These are phyloP conservation scores for Leavenworthia alabamica DNA, from an alignment of 345 rosid genomes.

Conservation along the genomic window DNA sequence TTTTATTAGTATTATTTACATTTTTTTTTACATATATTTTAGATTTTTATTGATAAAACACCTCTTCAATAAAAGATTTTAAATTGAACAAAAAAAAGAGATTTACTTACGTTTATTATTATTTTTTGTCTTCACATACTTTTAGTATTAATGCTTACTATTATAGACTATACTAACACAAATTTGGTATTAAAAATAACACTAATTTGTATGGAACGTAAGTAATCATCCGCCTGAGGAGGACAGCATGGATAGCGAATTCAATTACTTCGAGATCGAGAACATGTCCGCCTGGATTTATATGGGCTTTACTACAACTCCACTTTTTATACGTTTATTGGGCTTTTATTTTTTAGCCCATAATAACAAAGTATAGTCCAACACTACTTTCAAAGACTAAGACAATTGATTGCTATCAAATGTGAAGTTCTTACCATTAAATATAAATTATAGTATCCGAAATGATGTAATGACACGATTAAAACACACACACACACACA, in stretches of 20 bases:
- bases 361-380: not conserved
- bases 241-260: not conserved
- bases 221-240: not conserved
- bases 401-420: not conserved
- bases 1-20: not conserved
- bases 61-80: not conserved
- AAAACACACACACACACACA: no score
- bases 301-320: not conserved
- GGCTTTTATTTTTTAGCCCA: constrained; percentile 4
- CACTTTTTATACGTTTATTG: not conserved
- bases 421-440: not conserved
- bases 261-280: not conserved
- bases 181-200: not conserved
- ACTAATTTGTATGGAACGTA: not conserved
- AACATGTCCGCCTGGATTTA: not conserved
- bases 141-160: not conserved
- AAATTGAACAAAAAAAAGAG: not conserved
- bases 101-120: not conserved
- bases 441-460: not conserved
- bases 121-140: not conserved
- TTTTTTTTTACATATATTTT: not conserved
- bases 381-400: not conserved
- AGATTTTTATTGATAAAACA: not conserved
- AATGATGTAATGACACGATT: no score
- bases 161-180: not conserved